Evolutionary conservation across 2,329 filamentous ascomycete species (phyloP).

Genomic region (Colletotrichum chlorophyti): DNA sequence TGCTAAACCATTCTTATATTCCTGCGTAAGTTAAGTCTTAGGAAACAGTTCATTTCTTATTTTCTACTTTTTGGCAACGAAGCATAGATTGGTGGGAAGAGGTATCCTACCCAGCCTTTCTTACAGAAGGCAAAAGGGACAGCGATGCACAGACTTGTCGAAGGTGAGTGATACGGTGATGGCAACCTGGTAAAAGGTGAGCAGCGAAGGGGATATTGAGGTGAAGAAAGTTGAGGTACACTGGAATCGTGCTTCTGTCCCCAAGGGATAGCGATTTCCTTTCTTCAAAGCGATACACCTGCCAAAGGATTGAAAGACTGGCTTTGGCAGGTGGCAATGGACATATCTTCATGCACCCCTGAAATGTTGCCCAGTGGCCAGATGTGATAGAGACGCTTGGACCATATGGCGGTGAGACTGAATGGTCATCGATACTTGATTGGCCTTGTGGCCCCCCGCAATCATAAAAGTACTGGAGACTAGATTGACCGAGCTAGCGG

Average conservation of each 20-base stretch:
- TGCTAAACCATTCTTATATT: too few species aligned
- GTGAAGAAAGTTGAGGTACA: neutral
- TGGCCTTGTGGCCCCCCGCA: constrained; percentile 1
- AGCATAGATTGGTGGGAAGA: too few species aligned
- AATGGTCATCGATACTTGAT: constrained; percentile 25
- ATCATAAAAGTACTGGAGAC: constrained; percentile 8
- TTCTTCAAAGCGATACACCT: neutral
- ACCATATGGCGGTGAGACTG: constrained; percentile 34
- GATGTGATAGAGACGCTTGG: constrained; percentile 18
- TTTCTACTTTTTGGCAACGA: too few species aligned
- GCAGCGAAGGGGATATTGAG: too few species aligned
- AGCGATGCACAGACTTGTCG: too few species aligned
- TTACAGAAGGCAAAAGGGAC: too few species aligned
- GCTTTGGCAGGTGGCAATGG: constrained; percentile 20
- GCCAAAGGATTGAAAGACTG: neutral
- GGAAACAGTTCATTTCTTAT: too few species aligned
- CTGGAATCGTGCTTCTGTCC: neutral
- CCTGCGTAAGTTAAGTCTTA: too few species aligned
- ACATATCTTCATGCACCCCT: constrained; percentile 29
- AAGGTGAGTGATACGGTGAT: too few species aligned
- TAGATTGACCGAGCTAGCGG: constrained; percentile 19
- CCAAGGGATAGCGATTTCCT: neutral
- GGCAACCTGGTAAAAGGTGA: too few species aligned
- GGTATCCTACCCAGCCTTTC: too few species aligned
- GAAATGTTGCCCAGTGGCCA: constrained; percentile 19